A percentile compares a stretch with the other conserved stretches of the same genome.
These are phyloP conservation scores for Cutaneotrichosporon cavernicola DNA, from an alignment of 1,284 basidiomycete genomes.

Conservation along the genomic window DNA sequence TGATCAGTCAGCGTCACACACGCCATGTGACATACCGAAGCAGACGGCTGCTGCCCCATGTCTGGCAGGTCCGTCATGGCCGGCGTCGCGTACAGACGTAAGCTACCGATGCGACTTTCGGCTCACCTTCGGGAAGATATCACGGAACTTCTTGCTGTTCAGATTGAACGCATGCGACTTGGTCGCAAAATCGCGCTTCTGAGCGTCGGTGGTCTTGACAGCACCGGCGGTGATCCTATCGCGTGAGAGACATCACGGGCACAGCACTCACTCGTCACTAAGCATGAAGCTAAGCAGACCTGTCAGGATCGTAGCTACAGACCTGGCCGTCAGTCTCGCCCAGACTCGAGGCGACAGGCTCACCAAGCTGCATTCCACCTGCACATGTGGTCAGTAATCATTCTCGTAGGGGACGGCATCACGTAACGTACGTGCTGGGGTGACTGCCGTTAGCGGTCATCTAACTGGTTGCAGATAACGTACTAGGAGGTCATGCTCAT, in stretches of 20 bases:
- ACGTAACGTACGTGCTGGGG: slow-evolving; percentile 50
- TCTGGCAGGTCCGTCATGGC: slow-evolving; percentile 73
- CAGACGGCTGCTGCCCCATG: slow-evolving; percentile 62
- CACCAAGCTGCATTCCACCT: slow-evolving; percentile 53
- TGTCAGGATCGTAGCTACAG: slow-evolving; percentile 67
- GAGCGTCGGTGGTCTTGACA: slow-evolving; percentile 72
- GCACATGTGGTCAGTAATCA: slow-evolving; percentile 8
- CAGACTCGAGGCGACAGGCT: background rate
- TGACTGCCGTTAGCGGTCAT: slow-evolving; percentile 34
- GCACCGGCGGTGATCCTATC: slow-evolving; percentile 84
- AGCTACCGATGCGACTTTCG: slow-evolving; percentile 19
- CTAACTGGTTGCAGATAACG: slow-evolving; percentile 40
- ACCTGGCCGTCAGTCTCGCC: slow-evolving; percentile 27
- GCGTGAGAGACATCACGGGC: background rate
- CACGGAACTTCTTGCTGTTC: slow-evolving; percentile 72
- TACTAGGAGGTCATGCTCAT: slow-evolving; percentile 94
- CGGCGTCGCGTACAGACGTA: slow-evolving; percentile 65
- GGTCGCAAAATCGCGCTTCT: slow-evolving; percentile 73
- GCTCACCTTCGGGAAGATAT: slow-evolving; percentile 75
- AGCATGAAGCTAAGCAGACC: slow-evolving; percentile 94
- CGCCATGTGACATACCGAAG: slow-evolving; percentile 16
- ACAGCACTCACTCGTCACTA: slow-evolving; percentile 67
- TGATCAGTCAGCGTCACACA: slow-evolving; percentile 16
- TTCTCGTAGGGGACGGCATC: slow-evolving; percentile 12
- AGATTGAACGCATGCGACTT: slow-evolving; percentile 85